phyloP scores from a whole-genome alignment of 495 filamentous ascomycete genomes.

The Chaetomium fimeti region DNA sequence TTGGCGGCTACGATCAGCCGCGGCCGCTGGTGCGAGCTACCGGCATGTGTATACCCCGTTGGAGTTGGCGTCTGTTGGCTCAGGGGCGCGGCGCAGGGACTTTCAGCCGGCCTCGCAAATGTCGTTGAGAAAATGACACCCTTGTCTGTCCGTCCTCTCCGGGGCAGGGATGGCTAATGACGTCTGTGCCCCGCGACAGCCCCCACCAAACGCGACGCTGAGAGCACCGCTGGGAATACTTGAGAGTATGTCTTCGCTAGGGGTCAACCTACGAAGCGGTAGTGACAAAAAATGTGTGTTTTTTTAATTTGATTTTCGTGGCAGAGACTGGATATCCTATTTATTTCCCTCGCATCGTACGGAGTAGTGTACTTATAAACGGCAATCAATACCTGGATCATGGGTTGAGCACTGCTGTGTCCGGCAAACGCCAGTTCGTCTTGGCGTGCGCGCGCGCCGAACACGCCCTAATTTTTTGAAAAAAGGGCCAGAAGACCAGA shows the following conservation, averaged over 20 bases:
- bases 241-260: neutral
- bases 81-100: neutral
- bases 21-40: neutral
- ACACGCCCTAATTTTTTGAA: too few relatives aligned
- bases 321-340: too few relatives aligned
- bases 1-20: constrained; percentile 3
- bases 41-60: neutral
- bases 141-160: neutral
- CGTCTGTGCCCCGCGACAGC: constrained; percentile 1
- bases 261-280: too few relatives aligned
- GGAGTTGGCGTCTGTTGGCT: neutral
- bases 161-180: neutral
- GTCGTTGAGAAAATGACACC: neutral
- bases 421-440: too few relatives aligned
- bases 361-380: too few relatives aligned
- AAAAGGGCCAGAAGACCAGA: too few relatives aligned
- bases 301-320: too few relatives aligned
- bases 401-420: too few relatives aligned
- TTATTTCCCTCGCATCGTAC: too few relatives aligned
- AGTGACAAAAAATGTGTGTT: too few relatives aligned
- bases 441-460: too few relatives aligned
- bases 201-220: neutral
- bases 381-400: too few relatives aligned
- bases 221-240: neutral
- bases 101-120: neutral